Evolutionary conservation across 805 yeast species (phyloP).

Genomic region (Wickerhamiella shivajii): DNA sequence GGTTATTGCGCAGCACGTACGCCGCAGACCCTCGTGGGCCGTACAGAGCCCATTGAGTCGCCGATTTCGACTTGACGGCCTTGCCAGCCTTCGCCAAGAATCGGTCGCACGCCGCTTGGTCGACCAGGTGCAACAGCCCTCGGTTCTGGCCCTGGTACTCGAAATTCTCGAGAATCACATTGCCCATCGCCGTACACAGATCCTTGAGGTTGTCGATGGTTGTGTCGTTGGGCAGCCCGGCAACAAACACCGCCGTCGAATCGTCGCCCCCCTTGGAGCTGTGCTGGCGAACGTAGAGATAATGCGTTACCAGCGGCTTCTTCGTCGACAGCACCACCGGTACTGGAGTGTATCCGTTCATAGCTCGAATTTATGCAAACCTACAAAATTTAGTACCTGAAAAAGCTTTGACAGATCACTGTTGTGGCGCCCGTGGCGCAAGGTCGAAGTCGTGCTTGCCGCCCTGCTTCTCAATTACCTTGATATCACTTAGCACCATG

Average conservation of each 20-base stretch:
- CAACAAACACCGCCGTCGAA: slow-evolving; percentile 47
- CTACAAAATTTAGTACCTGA: background rate
- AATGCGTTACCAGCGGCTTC: slow-evolving; percentile 12
- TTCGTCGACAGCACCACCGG: slow-evolving; percentile 13
- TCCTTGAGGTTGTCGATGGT: slow-evolving; percentile 37
- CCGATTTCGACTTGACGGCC: slow-evolving; percentile 18
- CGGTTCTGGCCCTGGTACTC: slow-evolving; percentile 27
- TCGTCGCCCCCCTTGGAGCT: slow-evolving; percentile 24
- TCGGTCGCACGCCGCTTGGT: slow-evolving; percentile 47
- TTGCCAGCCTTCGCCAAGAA: slow-evolving; percentile 52
- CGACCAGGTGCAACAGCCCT: slow-evolving; percentile 61
- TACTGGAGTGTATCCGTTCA: slow-evolving; percentile 13
- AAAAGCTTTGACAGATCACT: background rate
- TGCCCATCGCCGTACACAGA: slow-evolving; percentile 37
- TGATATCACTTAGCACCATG: slow-evolving; percentile 29
- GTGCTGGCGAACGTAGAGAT: slow-evolving; percentile 18
- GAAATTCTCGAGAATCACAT: slow-evolving; percentile 26
- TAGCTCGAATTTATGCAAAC: too few species aligned
- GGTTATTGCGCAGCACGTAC: slow-evolving; percentile 26
- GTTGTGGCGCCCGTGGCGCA: background rate
- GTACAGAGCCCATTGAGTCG: slow-evolving; percentile 23
- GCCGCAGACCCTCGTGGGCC: slow-evolving; percentile 30
- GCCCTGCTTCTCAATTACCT: slow-evolving; percentile 31
- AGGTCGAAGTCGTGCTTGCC: slow-evolving; percentile 28
- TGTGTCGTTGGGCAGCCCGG: slow-evolving; percentile 60